A percentile compares a stretch with the other conserved stretches of the same genome.
Conservation (phyloP, 371 early-diverging fungal genomes). For the Rhizopus delemar region DNA sequence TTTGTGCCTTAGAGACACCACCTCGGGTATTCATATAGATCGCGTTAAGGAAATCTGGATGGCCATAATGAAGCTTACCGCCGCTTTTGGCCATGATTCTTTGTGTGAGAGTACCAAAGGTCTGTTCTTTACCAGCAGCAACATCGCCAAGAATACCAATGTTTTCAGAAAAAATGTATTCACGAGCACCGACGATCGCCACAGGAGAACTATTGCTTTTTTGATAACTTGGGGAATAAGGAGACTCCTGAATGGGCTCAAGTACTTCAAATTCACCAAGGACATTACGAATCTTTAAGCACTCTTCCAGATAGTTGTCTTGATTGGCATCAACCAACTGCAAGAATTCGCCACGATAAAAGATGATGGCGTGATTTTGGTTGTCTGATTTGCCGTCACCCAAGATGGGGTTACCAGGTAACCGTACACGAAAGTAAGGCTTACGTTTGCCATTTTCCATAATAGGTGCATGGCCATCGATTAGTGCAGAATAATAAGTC, state of each 20-base stretch:
- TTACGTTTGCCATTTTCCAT: slow-evolving; percentile 68
- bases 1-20: slow-evolving; percentile 88
- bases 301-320: slow-evolving; percentile 90
- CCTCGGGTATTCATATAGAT: slow-evolving; percentile 89
- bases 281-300: slow-evolving; percentile 84
- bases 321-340: slow-evolving; percentile 91
- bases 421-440: slow-evolving; percentile 74
- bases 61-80: slow-evolving; percentile 86
- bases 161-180: slow-evolving; percentile 89
- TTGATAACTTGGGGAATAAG: slow-evolving; percentile 60
- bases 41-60: slow-evolving; percentile 90
- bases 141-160: slow-evolving; percentile 88
- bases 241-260: slow-evolving; percentile 64
- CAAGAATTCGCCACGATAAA: slow-evolving; percentile 83
- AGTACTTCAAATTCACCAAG: slow-evolving; percentile 86
- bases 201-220: slow-evolving; percentile 63
- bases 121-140: slow-evolving; percentile 90
- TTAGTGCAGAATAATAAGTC: slow-evolving; percentile 69
- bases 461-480: slow-evolving; percentile 73
- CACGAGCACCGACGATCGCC: slow-evolving; percentile 90
- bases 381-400: slow-evolving; percentile 93
- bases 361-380: slow-evolving; percentile 86
- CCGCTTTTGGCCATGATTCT: slow-evolving; percentile 87
- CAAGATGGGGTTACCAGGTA: slow-evolving; percentile 87
- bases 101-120: slow-evolving; percentile 87